Base-by-base conservation (phyloP, 257 asterid species). In the Solanum megistacrolobum region DNA sequence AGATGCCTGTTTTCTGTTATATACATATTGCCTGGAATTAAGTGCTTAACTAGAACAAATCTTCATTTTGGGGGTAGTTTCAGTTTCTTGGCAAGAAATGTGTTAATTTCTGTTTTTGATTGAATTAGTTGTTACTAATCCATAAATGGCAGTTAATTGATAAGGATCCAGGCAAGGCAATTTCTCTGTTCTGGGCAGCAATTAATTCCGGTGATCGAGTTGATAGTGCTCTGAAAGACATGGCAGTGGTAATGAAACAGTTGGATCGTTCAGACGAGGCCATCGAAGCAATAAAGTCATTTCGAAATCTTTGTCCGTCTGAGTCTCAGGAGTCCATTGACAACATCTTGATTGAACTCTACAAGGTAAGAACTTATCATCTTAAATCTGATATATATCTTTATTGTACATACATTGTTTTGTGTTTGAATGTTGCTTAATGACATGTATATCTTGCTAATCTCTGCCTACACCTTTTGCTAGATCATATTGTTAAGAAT, bases 221-320 rank as follows among this genome's bases (percentile, higher is more conserved):
- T 8, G 98, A 96, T 29, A 97, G 99, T 91, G 97, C 99, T 75
- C 90, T 97, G 18, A 97, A 97, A 89, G 99, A 97, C 92, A 97
- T 96, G 99, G 99, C 99, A 21, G 92, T 95, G 35, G 98, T 95
- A 46, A 95, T 96, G 99, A 95, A 95, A 84, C 99, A 96, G 68
- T 88, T 97, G 91, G 88, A 94, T 83, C 93, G 99, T 1, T 87
- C 99, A 1, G 97, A 97, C 23, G 99, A 97, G 93, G 99, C 99
- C 3, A 92, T 97, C 11, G 98, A 97, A 91, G 99, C 99, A 76
- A 95, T 97, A 83, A 95, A 92, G 91, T 97, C 99, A 3, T 97
- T 97, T 85, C 99, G 99, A 62, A 93, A 96, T 90, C 99, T 96
- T 66, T 96, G 99, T 79, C 95, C 98, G 62, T 90, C 66, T 39